Evolutionary conservation across 306 rosid genomes (phyloP).

Genomic region (Quercus engelmannii): DNA sequence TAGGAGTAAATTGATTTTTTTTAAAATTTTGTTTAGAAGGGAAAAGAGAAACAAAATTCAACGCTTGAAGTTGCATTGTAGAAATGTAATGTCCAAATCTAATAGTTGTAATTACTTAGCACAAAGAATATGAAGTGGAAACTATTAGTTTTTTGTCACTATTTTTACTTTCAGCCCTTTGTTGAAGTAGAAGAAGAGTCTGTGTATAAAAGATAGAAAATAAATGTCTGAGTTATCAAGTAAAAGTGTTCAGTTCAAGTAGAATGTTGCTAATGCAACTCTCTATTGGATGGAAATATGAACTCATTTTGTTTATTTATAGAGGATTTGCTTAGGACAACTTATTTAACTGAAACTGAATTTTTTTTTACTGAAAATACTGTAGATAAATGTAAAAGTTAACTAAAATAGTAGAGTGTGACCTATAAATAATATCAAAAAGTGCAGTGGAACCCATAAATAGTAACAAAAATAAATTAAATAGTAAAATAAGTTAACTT

Average conservation of each 20-base stretch:
- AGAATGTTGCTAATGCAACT: background rate
- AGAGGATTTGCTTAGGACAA: no score
- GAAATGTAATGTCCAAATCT: background rate
- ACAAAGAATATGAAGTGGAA: background rate
- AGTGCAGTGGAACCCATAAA: accelerated
- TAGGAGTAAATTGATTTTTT: background rate
- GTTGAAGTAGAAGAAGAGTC: background rate
- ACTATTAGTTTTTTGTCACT: background rate
- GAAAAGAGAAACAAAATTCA: background rate
- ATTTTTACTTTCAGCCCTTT: background rate
- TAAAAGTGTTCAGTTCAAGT: background rate
- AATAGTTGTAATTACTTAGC: background rate
- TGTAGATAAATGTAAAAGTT: no score
- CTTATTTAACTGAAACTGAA: no score
- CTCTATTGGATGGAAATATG: background rate
- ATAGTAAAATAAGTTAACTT: no score
- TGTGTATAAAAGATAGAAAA: background rate
- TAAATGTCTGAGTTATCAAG: background rate
- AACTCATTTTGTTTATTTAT: background rate
- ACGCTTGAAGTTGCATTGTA: background rate
- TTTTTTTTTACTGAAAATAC: background rate
- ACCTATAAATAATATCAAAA: no score
- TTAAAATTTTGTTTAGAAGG: background rate
- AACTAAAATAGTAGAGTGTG: accelerated
- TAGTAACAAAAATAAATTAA: no score